Conservation (phyloP, 2,329 filamentous ascomycete genomes). For the Trichoderma breve region DNA sequence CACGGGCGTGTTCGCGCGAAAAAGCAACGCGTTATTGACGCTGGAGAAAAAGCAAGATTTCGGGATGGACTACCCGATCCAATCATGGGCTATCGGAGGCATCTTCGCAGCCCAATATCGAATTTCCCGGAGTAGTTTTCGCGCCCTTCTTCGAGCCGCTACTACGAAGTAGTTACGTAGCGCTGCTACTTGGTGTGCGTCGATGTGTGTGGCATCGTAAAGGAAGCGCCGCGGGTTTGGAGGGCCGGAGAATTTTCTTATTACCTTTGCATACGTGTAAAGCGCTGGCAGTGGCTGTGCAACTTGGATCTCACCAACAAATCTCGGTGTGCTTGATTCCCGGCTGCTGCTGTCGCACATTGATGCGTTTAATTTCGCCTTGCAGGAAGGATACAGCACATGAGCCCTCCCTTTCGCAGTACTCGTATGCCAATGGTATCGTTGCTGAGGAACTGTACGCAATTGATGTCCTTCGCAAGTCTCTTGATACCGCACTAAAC, state of each 20-base stretch:
- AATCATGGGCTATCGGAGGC: neutral
- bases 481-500: neutral
- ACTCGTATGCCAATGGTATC: neutral
- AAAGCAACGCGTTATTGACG: conserved; percentile 1
- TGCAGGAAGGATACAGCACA: neutral
- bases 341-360: neutral
- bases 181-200: neutral
- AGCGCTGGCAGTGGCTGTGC: conserved; percentile 1
- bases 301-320: neutral
- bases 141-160: neutral
- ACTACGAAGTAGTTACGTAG: neutral
- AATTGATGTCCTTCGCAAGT: neutral
- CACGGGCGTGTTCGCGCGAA: neutral
- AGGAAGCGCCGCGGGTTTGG: neutral
- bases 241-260: neutral
- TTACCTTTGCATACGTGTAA: neutral
- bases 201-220: neutral
- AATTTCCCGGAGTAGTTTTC: neutral
- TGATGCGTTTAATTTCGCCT: neutral
- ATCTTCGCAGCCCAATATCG: neutral
- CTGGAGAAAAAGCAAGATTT: conserved; percentile 7
- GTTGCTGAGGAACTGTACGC: neutral
- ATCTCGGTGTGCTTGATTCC: neutral
- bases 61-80: conserved; percentile 10
- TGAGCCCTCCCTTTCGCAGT: neutral